Evolutionary conservation across 2,329 filamentous ascomycete genomes (phyloP).

Genomic region (Arthrobotrys sinensis): DNA sequence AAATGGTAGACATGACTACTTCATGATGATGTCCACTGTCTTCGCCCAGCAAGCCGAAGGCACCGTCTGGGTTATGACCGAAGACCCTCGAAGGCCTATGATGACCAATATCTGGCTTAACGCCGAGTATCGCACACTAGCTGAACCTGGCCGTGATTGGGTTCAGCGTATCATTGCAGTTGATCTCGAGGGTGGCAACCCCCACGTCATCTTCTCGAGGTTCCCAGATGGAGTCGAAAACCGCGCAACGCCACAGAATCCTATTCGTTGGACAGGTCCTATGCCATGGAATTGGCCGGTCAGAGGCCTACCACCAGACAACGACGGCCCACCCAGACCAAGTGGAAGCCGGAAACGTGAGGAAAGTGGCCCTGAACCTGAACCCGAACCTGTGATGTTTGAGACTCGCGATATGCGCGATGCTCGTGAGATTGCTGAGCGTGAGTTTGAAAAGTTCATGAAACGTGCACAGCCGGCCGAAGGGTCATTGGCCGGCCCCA

Average conservation of each 20-base stretch:
- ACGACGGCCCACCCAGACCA: conserved; percentile 20
- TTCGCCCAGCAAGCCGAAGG: conserved; percentile 39
- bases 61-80: conserved; percentile 48
- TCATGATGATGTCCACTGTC: conserved; percentile 34
- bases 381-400: background rate
- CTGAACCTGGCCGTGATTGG: conserved; percentile 15
- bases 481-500: background rate
- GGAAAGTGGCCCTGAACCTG: background rate
- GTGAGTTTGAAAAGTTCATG: conserved; percentile 18
- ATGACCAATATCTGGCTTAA: conserved; percentile 45
- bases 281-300: conserved; percentile 23
- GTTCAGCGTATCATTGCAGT: conserved; percentile 19
- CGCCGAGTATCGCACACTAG: conserved; percentile 20
- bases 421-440: conserved; percentile 28
- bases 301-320: conserved; percentile 8
- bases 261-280: conserved; percentile 4
- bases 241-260: conserved; percentile 1
- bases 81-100: conserved; percentile 30
- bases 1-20: conserved; percentile 39
- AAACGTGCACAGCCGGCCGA: background rate
- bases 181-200: conserved; percentile 22
- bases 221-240: conserved; percentile 11
- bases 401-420: conserved; percentile 12
- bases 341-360: conserved; percentile 3
- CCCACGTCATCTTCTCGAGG: conserved; percentile 24